A percentile compares a stretch with the other conserved stretches of the same genome.
phyloP scores from a whole-genome alignment of 2,329 filamentous ascomycete species.

The Penicillium italicum region DNA sequence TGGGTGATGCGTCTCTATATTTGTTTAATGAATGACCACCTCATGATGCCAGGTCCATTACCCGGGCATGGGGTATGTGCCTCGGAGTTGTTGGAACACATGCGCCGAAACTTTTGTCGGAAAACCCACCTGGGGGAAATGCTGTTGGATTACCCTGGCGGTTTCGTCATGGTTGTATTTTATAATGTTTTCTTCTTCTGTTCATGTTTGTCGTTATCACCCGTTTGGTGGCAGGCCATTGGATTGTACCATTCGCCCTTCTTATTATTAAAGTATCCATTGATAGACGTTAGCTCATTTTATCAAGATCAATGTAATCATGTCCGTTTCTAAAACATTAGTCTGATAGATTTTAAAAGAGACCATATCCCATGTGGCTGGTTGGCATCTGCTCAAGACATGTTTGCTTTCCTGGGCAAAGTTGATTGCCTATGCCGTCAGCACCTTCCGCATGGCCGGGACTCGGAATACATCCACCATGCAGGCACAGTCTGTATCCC shows the following conservation, averaged over 20 bases:
- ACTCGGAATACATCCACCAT: not conserved
- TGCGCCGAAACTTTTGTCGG: constrained; percentile 9
- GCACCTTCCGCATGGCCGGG: not conserved
- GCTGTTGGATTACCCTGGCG: constrained; percentile 9
- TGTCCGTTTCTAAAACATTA: not conserved
- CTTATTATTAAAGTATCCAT: constrained; percentile 19
- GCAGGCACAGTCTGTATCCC: not conserved
- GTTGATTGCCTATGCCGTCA: not conserved
- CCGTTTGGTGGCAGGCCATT: constrained; percentile 21
- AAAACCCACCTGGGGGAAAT: constrained; percentile 3
- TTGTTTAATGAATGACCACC: constrained; percentile 28
- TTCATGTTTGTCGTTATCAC: constrained; percentile 29
- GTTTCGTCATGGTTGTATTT: constrained; percentile 21
- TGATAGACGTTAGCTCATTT: constrained; percentile 16
- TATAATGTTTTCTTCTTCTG: constrained; percentile 27
- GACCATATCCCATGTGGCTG: not conserved
- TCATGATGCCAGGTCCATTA: constrained; percentile 22
- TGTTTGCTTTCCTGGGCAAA: not conserved
- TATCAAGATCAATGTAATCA: constrained; percentile 24
- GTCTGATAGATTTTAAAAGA: not conserved
- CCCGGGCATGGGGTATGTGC: constrained; percentile 22
- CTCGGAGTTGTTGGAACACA: constrained; percentile 11
- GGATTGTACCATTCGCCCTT: constrained; percentile 15
- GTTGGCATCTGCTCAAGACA: not conserved
- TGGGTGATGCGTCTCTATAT: constrained; percentile 23